Evolutionary conservation across 176 grass and related monocot species (phyloP), one percentile per base, ranked within the genome.

Genomic region (Pontederia paniculata): DNA sequence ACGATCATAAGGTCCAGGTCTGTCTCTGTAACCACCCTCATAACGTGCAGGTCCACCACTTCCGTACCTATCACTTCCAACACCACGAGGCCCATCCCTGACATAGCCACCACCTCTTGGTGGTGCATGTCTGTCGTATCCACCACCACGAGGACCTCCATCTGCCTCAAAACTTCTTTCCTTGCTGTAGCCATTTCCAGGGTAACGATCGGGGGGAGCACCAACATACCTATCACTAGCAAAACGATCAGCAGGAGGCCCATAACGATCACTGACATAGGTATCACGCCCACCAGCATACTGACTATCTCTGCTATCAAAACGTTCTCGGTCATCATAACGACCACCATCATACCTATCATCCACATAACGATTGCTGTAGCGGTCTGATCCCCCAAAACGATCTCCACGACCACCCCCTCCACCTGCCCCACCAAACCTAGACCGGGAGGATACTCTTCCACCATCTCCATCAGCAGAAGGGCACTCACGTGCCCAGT

Each of bases 81-180:
- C 78, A 46, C 68, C 59, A 42, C 75, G 85, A 18, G 79, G 63
- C 15, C 57, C 69, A 74, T 83, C 80, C 42, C 86, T 91, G 48
- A 66, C 89, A 61, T 80, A 95, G 31, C 78, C 78, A 80, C 76
- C 65, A 46, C 73, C 45, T 44, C 65, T 58, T 58, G 74, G 78
- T 9, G 72, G 65, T 10, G 71, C 84, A 65, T 85, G 77, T 67
- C 81, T 82, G 61, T 88, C 87, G 53, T 88, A 95, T 49, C 74
- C 53, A 62, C 77, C 77, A 45, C 65, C 45, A 3, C 77, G 17
- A 10, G 72, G 65, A 44, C 74, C 73, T 58, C 70, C 75, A 71
- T 95, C 81, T 77, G 78, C 82, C 12, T 98, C 94, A 43, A 93
- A 88, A 17, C 77, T 84, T 78, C 80, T 93, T 70, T 88, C 94